Conservation (phyloP, 179 eudicot genomes). For the Spergularia azorica region DNA sequence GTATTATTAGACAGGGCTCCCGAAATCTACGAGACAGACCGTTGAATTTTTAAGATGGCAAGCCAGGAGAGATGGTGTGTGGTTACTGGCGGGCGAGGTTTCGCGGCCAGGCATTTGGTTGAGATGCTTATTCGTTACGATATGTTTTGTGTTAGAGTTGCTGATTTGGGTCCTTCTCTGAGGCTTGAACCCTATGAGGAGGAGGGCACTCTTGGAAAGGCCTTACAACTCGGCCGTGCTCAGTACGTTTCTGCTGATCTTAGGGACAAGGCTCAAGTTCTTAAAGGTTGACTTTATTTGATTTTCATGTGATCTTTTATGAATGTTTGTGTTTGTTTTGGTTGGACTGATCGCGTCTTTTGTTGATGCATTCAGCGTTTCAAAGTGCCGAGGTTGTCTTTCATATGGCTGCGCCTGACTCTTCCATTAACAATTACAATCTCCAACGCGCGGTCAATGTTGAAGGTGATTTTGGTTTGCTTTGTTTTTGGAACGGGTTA, state of each 20-base stretch:
- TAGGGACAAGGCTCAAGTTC: slow-evolving; percentile 69
- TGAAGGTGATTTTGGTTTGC: slow-evolving; percentile 29
- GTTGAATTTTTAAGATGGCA: slow-evolving; percentile 24
- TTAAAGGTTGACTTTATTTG: slow-evolving; percentile 46
- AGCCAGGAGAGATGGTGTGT: slow-evolving; percentile 84
- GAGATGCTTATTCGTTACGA: slow-evolving; percentile 76
- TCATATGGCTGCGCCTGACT: slow-evolving; percentile 87
- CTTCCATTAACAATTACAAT: slow-evolving; percentile 75
- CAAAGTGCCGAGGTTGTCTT: slow-evolving; percentile 82
- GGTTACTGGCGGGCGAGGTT: slow-evolving; percentile 94
- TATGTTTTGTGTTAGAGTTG: slow-evolving; percentile 72
- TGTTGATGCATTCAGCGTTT: slow-evolving; percentile 47
- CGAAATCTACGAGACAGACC: too few relatives aligned
- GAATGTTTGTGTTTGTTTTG: too few relatives aligned
- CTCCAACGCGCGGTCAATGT: slow-evolving; percentile 61
- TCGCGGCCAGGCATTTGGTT: slow-evolving; percentile 91
- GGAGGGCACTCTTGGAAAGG: slow-evolving; percentile 69
- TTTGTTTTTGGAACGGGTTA: neutral
- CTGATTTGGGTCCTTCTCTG: slow-evolving; percentile 66
- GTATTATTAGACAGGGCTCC: too few relatives aligned
- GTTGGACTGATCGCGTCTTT: neutral
- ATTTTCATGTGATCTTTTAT: neutral
- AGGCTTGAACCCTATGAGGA: slow-evolving; percentile 67
- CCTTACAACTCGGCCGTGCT: slow-evolving; percentile 66
- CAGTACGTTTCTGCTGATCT: slow-evolving; percentile 66